Base-by-base conservation (phyloP, 1,284 basidiomycete genomes). In the Gomphus bonarii region DNA sequence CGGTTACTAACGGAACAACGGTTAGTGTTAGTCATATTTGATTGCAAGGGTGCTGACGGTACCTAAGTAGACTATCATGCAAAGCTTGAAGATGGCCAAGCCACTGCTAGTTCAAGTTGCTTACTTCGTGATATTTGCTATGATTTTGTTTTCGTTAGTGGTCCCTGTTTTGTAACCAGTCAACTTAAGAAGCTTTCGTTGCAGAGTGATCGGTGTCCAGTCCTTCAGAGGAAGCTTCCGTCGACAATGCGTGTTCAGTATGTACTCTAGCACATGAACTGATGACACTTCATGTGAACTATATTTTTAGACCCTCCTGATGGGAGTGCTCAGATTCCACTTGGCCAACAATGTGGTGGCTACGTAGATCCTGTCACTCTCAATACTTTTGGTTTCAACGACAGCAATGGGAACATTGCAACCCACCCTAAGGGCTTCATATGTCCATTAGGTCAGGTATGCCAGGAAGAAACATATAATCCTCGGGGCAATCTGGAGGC, bases 101-200 rank as follows among this genome's bases (percentile, higher is more conserved):
- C 94, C 95, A 0, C 74, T 97, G 20, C 78, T 99, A 18, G 82
- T 91, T 18, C 89, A 86, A 62, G 95, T 98, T 6, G 80, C 91
- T 1, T 91, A 91, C 68, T 98, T 97, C 67, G 88, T 95, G 25
- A 63, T 93, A 35, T 98, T 97, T 65, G 93, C 93, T 0, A 88
- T 93, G 73, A 73, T 87, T 5, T 67, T 98, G 8, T 97, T 98
- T 70, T 91, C 89, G 85, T 87, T 60, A 65, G 85, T 74, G 8
- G 30, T 18, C 44, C 22, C 14, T 31, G 44, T 3, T 7, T 43
- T 14, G 47, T 42, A 58, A 48, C 10, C 10, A 18, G 51, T 30
- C 22, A 33, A 11, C 10, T 59, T 54, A n/a, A 22, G 33, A 54
- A 51, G 30, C 40, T 18, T 50, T 49, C n/a, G 20, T 55, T 49